Base-by-base conservation (phyloP, 148 eudicot species). In the Vaccinium darrowii region DNA sequence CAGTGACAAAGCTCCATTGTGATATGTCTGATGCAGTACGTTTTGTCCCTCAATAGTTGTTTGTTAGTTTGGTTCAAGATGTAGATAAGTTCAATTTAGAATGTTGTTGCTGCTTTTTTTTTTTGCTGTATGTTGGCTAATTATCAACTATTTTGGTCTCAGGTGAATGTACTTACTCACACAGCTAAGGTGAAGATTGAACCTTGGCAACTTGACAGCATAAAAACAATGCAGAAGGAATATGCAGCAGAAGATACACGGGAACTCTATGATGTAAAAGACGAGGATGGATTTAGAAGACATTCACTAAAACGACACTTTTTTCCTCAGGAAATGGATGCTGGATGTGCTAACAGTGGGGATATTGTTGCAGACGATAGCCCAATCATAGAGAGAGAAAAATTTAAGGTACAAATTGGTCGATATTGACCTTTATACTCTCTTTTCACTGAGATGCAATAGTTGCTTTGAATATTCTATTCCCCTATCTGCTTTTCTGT, bases 1-100 rank as follows among this genome's bases (percentile, higher is more conserved):
- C 99, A 0, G 97, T 94, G 39, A 89, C 99, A 7, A 96, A 94
- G 78, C 88, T 96, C 79, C 99, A 96, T 78, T 93, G 97, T 84
- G 99, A 96, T 86, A 89, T 96, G 79, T 96, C 97, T 84, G 99
- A 96, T 88, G 99, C 97, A 91, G 99, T 96, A 93, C 36, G 10
- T 56, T 83, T 54, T 33, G 15, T 72, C 27, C 25, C 78, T 51
- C 11, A 57, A 80, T 5, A 39, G 43, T 62, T 21, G 54, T 5
- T 15, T 11, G 53, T 67, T 27, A 33, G 76, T 30, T 76, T 76
- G 79, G 21, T 13, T 76, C 21, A 39, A 19, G 76, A 36, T 75
- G 79, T 76, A n/a, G 51, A 47, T 76, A 76, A 47, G 2, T 76
- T 76, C 30, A 43, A 19, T 47, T 76, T 21, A 76, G 79, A 49